These are phyloP conservation scores for Solanum medicagineum DNA, from an alignment of 257 asterid genomes.

Conservation along the genomic window DNA sequence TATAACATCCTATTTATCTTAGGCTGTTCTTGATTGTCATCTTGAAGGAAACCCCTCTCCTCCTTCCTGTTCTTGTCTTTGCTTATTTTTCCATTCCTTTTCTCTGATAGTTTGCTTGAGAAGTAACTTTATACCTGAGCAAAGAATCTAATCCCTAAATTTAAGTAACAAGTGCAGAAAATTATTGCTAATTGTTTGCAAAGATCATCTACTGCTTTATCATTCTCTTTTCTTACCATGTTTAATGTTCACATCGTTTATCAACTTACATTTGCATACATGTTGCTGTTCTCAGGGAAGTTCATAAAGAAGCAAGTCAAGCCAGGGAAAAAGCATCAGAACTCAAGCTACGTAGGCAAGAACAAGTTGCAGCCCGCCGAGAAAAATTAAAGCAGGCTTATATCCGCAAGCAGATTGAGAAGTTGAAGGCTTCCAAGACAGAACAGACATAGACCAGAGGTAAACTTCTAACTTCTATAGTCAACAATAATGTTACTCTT, in stretches of 20 bases:
- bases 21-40: neutral
- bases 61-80: neutral
- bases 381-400: constrained; percentile 92
- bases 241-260: neutral
- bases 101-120: neutral
- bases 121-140: neutral
- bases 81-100: neutral
- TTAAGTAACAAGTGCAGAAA: neutral
- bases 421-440: constrained; percentile 63
- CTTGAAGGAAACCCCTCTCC: neutral
- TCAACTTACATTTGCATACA: neutral
- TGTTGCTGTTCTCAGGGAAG: constrained; percentile 53
- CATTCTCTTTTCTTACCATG: neutral
- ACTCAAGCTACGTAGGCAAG: constrained; percentile 73
- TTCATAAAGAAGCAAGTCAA: constrained; percentile 84
- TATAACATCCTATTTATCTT: neutral
- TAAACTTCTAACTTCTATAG: neutral
- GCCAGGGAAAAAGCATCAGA: constrained; percentile 89
- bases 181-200: neutral
- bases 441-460: constrained; percentile 33
- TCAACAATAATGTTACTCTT: neutral
- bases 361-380: constrained; percentile 66
- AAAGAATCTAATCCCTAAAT: neutral
- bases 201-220: neutral
- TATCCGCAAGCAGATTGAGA: constrained; percentile 76